phyloP scores from a whole-genome alignment of 768 basidiomycete species.

The Leucosporidium scottii region DNA sequence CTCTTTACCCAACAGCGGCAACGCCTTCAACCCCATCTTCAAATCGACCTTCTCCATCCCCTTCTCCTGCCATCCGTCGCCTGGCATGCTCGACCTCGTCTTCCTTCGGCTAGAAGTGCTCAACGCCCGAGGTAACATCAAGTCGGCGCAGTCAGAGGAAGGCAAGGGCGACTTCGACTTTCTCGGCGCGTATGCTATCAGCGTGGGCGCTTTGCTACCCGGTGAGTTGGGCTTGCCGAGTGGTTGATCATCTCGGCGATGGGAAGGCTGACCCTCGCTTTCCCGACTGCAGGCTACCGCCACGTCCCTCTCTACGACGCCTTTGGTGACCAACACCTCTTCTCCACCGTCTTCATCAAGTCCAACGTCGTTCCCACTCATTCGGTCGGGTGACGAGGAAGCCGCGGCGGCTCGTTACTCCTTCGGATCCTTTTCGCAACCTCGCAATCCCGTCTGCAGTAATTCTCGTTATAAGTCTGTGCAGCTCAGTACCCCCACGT shows the following conservation, averaged over 20 bases:
- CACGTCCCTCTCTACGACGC: constrained; percentile 84
- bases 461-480: too few species aligned
- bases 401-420: too few species aligned
- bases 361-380: constrained; percentile 4
- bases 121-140: constrained; percentile 48
- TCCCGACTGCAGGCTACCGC: constrained; percentile 58
- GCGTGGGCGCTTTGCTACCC: constrained; percentile 62
- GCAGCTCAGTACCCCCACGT: too few species aligned
- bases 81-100: constrained; percentile 70
- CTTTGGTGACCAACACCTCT: constrained; percentile 78
- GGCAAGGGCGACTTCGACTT: constrained; percentile 59
- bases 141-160: constrained; percentile 22
- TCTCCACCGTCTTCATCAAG: constrained; percentile 80
- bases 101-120: constrained; percentile 74
- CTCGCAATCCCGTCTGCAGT: too few species aligned
- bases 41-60: constrained; percentile 60
- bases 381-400: too few species aligned
- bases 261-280: not conserved
- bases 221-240: constrained; percentile 50
- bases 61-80: constrained; percentile 53
- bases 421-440: too few species aligned
- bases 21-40: constrained; percentile 91
- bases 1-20: constrained; percentile 40
- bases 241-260: constrained; percentile 31
- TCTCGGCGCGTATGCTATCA: constrained; percentile 66